Conservation (phyloP, 192 early-diverging fungal genomes). For the Coemansia aciculifera region DNA sequence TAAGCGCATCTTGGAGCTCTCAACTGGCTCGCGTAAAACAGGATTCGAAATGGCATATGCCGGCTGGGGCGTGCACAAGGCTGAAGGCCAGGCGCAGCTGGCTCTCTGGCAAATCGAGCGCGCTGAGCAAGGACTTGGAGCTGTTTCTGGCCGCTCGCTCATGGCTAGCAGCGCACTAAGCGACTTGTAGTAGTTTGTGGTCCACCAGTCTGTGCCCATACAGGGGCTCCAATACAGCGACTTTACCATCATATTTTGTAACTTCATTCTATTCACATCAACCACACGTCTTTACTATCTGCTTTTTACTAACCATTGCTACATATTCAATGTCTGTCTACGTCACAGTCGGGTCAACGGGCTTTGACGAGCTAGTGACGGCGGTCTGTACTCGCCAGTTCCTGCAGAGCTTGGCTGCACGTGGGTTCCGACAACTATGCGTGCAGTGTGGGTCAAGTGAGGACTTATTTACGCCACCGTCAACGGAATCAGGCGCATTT, state of each 20-base stretch:
- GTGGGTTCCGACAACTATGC: conserved; percentile 59
- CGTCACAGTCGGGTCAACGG: conserved; percentile 91
- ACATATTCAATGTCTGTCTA: conserved; percentile 57
- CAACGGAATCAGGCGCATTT: background rate
- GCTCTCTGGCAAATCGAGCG: conserved; percentile 50
- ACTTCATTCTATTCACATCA: background rate
- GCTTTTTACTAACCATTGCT: background rate
- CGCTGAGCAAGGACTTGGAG: conserved; percentile 45
- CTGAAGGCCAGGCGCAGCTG: conserved; percentile 44
- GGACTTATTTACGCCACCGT: conserved; percentile 29
- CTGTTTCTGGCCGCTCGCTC: conserved; percentile 16
- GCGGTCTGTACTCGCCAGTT: conserved; percentile 52
- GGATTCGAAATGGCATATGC: conserved; percentile 42
- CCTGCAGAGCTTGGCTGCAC: conserved; percentile 47
- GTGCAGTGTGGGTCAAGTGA: conserved; percentile 70
- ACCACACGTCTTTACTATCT: background rate
- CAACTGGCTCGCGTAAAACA: conserved; percentile 23
- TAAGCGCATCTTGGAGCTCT: conserved; percentile 33
- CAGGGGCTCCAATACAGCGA: background rate
- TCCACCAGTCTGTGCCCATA: background rate
- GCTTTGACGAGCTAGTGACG: conserved; percentile 75
- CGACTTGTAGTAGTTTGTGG: conserved; percentile 11
- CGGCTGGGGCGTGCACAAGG: conserved; percentile 35
- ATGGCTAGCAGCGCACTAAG: conserved; percentile 15
- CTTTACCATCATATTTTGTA: background rate